Percentiles rank a stretch among this genome's conserved stretches.
phyloP scores from a whole-genome alignment of 192 early-diverging fungal species.

The Backusella macrospora region DNA sequence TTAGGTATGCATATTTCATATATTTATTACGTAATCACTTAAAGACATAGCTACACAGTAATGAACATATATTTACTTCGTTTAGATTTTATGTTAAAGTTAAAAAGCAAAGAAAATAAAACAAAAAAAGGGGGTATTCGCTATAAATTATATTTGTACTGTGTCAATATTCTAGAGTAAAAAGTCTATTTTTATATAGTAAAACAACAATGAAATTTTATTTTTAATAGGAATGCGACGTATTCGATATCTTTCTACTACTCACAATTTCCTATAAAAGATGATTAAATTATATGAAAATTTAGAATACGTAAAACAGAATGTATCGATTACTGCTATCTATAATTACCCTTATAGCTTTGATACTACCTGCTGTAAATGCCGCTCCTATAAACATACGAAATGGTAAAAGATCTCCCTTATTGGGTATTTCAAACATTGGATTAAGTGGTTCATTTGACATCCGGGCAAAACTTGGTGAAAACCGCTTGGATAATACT shows the following conservation, averaged over 20 bases:
- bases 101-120: too few relatives aligned
- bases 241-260: background rate
- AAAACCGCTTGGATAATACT: background rate
- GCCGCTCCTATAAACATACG: background rate
- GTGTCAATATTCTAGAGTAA: too few relatives aligned
- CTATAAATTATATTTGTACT: too few relatives aligned
- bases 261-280: background rate
- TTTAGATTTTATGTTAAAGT: too few relatives aligned
- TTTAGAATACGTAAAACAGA: background rate
- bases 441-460: background rate
- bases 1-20: background rate
- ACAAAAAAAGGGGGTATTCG: too few relatives aligned
- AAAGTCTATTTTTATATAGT: too few relatives aligned
- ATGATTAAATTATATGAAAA: background rate
- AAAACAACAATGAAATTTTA: too few relatives aligned
- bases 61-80: too few relatives aligned
- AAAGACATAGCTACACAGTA: too few relatives aligned
- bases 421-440: background rate
- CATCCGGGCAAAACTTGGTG: background rate
- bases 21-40: too few relatives aligned
- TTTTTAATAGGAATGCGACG: background rate
- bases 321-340: background rate
- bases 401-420: background rate
- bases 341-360: background rate
- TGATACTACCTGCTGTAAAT: background rate